A percentile compares a stretch with the other conserved stretches of the same genome.
These are phyloP conservation scores for Fusarium longipes DNA, from an alignment of 2,329 filamentous ascomycete species.

Conservation along the genomic window DNA sequence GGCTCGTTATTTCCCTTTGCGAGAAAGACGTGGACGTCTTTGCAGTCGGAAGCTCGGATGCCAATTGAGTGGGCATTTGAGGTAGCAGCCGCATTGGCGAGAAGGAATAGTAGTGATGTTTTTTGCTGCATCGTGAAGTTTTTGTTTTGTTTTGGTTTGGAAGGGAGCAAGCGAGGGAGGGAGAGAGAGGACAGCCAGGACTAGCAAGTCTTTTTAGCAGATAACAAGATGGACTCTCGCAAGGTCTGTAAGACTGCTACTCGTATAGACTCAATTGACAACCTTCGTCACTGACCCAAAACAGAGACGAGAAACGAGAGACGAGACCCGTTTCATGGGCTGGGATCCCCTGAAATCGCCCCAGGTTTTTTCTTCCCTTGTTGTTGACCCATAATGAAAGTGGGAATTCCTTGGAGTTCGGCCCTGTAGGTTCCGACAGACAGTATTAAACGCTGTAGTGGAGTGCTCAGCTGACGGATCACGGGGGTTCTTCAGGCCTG, in stretches of 20 bases:
- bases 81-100: not conserved
- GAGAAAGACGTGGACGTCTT: slow-evolving; percentile 22
- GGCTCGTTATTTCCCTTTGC: slow-evolving; percentile 24
- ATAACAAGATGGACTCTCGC: not conserved
- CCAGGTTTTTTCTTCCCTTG: slow-evolving; percentile 8
- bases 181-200: not conserved
- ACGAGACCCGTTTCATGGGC: slow-evolving; percentile 3
- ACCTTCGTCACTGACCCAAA: slow-evolving; percentile 8
- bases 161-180: not conserved
- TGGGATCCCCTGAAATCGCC: slow-evolving; percentile 6
- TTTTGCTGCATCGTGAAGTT: slow-evolving; percentile 4
- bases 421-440: not conserved
- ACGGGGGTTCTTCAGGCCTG: not conserved
- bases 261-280: not conserved
- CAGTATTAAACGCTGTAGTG: not conserved
- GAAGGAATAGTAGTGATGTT: not conserved
- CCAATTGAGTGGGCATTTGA: not conserved
- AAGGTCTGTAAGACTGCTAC: not conserved
- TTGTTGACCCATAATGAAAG: not conserved
- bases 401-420: not conserved
- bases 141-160: not conserved
- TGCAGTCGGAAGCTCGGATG: slow-evolving; percentile 9
- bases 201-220: not conserved
- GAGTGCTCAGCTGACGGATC: not conserved
- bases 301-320: slow-evolving; percentile 8